Conservation (phyloP, 768 basidiomycete species). For the Trametes cinnabarina region DNA sequence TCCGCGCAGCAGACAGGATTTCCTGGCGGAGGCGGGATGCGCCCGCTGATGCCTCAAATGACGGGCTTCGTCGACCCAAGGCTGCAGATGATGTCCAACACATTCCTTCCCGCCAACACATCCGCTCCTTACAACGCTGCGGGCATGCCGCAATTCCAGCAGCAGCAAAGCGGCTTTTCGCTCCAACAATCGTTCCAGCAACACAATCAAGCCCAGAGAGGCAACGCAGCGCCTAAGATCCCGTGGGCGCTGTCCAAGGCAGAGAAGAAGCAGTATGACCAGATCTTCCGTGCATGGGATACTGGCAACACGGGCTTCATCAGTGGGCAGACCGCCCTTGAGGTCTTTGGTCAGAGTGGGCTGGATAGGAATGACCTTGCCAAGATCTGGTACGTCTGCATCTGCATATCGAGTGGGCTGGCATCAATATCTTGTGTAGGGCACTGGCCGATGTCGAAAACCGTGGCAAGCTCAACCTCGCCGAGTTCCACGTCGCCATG, state of each 20-base stretch:
- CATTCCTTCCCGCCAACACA: conserved; percentile 82
- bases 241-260: conserved; percentile 84
- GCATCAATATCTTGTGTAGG: conserved; percentile 46
- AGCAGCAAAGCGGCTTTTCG: conserved; percentile 50
- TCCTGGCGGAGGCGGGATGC: conserved; percentile 36
- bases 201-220: conserved; percentile 73
- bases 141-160: conserved; percentile 69
- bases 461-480: conserved; percentile 90
- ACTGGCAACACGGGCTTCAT: conserved; percentile 78
- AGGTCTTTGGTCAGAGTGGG: conserved; percentile 94
- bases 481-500: conserved; percentile 99
- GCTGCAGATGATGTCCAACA: conserved; percentile 83
- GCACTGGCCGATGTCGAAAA: conserved; percentile 89
- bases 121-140: conserved; percentile 57
- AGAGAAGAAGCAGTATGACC: conserved; percentile 96
- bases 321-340: conserved; percentile 75
- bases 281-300: conserved; percentile 98
- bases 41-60: conserved; percentile 62
- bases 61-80: conserved; percentile 85
- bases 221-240: conserved; percentile 62
- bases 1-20: conserved; percentile 61
- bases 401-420: not conserved
- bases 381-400: conserved; percentile 75
- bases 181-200: conserved; percentile 87
- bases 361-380: conserved; percentile 87